A percentile compares a stretch with the other conserved stretches of the same genome.
Evolutionary conservation across 495 filamentous ascomycete species (phyloP).

Genomic region (Aspergillus baeticus): DNA sequence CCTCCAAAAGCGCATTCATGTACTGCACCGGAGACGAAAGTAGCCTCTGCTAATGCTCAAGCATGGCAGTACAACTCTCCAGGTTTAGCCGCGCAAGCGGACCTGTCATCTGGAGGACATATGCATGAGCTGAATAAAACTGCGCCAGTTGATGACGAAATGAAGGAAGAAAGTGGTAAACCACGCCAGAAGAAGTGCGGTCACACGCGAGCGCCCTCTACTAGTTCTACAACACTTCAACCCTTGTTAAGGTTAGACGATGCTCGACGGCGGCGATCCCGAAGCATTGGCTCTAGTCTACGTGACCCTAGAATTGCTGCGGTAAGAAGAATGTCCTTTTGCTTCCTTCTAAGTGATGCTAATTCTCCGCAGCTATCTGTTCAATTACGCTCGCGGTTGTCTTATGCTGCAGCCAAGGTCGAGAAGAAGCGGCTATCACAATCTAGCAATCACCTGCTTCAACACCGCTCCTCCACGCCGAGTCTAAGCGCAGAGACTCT

Average conservation of each 20-base stretch:
- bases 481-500: conserved; percentile 3
- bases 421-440: conserved; percentile 79
- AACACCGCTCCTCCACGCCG: conserved; percentile 51
- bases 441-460: conserved; percentile 67
- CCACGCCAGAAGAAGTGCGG: not conserved
- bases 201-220: not conserved
- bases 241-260: conserved; percentile 24
- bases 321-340: conserved; percentile 45
- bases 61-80: not conserved
- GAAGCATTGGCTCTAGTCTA: conserved; percentile 64
- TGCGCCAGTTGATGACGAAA: not conserved
- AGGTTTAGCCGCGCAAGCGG: not conserved
- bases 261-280: conserved; percentile 51
- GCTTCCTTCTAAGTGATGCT: conserved; percentile 2
- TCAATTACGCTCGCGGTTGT: conserved; percentile 74
- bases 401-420: conserved; percentile 88
- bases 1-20: not conserved
- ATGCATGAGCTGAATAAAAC: too few relatives aligned
- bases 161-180: not conserved
- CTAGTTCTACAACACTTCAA: not conserved
- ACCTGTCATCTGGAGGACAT: not conserved
- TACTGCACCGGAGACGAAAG: not conserved
- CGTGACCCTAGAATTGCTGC: conserved; percentile 69
- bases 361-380: conserved; percentile 61
- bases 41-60: not conserved